Evolutionary conservation across 768 basidiomycete species (phyloP).

Genomic region (Xerocomellus intermedius): DNA sequence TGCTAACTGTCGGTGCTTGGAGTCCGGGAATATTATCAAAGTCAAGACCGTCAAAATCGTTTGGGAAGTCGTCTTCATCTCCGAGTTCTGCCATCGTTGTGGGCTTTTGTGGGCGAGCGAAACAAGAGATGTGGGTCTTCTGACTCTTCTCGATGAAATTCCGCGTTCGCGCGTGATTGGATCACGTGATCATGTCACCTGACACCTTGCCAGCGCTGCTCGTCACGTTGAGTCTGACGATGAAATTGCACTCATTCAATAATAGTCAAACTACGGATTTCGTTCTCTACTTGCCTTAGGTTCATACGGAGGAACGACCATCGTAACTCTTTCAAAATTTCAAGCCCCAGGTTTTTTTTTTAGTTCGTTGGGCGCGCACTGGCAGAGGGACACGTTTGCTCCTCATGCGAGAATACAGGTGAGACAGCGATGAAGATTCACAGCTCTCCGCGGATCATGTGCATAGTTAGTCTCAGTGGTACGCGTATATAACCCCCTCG

Average conservation of each 20-base stretch:
- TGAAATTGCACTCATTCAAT: neutral
- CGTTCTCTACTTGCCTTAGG: neutral
- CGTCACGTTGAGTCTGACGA: too few relatives aligned
- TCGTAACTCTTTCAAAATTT: neutral
- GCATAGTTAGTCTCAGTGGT: neutral
- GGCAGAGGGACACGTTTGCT: neutral
- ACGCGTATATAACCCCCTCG: neutral
- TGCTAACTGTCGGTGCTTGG: conserved; percentile 11
- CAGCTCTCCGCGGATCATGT: conserved; percentile 1
- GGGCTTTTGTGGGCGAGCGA: neutral
- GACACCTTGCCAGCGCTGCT: too few relatives aligned
- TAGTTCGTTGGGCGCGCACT: neutral
- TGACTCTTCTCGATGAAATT: neutral
- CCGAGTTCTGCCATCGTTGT: conserved; percentile 24
- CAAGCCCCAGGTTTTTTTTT: neutral
- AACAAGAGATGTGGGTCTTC: neutral
- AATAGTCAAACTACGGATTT: neutral
- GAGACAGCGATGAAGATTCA: neutral
- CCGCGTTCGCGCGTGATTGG: too few relatives aligned
- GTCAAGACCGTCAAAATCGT: conserved; percentile 51
- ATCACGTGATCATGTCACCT: too few relatives aligned
- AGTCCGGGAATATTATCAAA: conserved; percentile 41
- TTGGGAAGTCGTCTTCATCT: conserved; percentile 53
- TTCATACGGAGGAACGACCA: neutral
- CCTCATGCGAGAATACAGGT: neutral